Evolutionary conservation across 1,284 basidiomycete genomes (phyloP).

Genomic region (Tylopilus sp.): DNA sequence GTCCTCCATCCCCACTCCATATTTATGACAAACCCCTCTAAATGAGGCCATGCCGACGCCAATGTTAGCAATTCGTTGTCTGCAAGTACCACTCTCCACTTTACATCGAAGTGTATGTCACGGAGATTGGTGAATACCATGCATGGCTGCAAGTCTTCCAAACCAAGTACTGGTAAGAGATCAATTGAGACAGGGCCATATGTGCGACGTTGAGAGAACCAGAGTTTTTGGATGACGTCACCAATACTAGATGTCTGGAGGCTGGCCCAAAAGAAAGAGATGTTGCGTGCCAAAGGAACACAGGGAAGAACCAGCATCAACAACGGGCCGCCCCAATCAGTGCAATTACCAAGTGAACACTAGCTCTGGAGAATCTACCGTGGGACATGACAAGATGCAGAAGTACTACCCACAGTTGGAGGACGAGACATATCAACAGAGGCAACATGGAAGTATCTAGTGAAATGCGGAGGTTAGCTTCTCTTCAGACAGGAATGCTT

Average conservation of each 20-base stretch:
- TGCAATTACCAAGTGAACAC: no score
- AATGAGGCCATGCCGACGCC: neutral
- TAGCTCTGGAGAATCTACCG: no score
- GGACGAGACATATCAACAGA: no score
- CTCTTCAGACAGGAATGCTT: no score
- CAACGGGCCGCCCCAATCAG: no score
- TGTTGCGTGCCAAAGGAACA: no score
- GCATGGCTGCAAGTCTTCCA: neutral
- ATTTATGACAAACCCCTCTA: neutral
- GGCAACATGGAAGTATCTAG: no score
- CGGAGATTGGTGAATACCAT: neutral
- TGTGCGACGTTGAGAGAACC: neutral
- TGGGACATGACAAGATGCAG: no score
- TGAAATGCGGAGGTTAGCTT: no score
- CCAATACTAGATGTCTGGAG: neutral
- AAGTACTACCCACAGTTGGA: no score
- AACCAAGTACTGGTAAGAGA: neutral
- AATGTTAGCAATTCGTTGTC: neutral
- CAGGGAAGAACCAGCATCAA: no score
- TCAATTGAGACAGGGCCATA: neutral
- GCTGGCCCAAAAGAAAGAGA: neutral
- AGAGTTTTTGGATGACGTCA: neutral
- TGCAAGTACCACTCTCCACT: neutral
- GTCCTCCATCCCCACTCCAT: neutral
- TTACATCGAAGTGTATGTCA: neutral